Base-by-base conservation (phyloP, 108 stramenopile genomes). In the Seminavis robusta region DNA sequence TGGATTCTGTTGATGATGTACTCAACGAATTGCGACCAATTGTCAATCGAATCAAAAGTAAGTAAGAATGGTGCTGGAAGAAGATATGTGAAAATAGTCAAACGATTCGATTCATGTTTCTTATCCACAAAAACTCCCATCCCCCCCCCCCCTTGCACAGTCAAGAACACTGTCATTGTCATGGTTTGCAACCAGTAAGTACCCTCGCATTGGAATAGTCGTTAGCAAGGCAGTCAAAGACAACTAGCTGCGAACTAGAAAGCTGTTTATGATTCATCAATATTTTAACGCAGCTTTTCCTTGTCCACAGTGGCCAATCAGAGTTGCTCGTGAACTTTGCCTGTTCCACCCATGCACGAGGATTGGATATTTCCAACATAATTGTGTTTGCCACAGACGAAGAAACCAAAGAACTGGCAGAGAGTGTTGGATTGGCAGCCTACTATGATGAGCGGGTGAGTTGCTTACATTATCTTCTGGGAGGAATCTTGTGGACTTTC, bases 361-460 rank as follows among this genome's bases (percentile, higher is more conserved):
- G 56, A 19, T 47, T 85, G 25, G 77, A 80, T 51, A 44, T 65
- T 5, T 72, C 69, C 1, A 52, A 71, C 23, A 64, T 92, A 19
- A 53, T 92, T 28, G 81, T 92, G 2, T 92, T 92, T 65, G 83
- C 87, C 0, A 81, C 91, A 0, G 91, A 92, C 57, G 20, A 51
- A 7, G 80, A 86, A 56, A 87, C 87, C 4, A 77, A 75, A 53
- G 87, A 76, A 46, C 42, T 92, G 8, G 81, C 83, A 0, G 76
- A 83, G 42, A 61, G 79, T 5, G 40, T 92, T 43, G 91, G 91
- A 28, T 54, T 92, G 17, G 45, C 69, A 2, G 79, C 80, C 0
- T 92, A 68, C 41, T 92, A 86, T 59, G 86, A 88, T 52, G 76
- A 85, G 65, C 63, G 72, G 52, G 83, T 90, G 53, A 47, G 75